These are phyloP conservation scores for Neonectria magnoliae DNA, from an alignment of 2,329 filamentous ascomycete genomes.

Conservation along the genomic window DNA sequence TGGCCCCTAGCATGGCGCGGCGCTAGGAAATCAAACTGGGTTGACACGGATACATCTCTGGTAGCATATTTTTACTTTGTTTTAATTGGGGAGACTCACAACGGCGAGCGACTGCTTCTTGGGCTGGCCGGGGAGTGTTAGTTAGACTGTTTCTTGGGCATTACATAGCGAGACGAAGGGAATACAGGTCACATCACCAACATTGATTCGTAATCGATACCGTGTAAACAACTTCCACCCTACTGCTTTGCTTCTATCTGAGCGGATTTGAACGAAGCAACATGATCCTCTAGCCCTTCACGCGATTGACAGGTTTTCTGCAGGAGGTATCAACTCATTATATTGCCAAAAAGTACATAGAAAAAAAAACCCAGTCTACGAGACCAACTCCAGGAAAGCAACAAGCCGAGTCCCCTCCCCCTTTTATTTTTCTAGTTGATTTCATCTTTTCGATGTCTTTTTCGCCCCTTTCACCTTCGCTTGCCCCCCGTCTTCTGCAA, in stretches of 20 bases:
- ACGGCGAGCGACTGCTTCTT: slow-evolving; percentile 5
- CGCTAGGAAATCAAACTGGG: slow-evolving; percentile 34
- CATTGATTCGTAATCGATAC: not conserved
- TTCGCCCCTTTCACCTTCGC: slow-evolving; percentile 32
- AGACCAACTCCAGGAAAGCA: slow-evolving; percentile 42
- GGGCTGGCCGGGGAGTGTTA: slow-evolving; percentile 3
- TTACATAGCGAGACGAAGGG: slow-evolving; percentile 10
- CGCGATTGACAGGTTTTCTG: not conserved
- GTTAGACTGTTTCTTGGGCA: slow-evolving; percentile 11
- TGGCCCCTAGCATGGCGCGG: slow-evolving; percentile 41
- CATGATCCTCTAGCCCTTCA: not conserved
- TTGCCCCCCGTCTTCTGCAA: slow-evolving; percentile 45
- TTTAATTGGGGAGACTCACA: slow-evolving; percentile 22
- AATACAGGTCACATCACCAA: slow-evolving; percentile 8
- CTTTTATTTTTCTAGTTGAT: slow-evolving; percentile 28
- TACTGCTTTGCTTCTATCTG: not conserved
- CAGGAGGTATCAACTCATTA: slow-evolving; percentile 43
- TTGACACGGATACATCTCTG: slow-evolving; percentile 26
- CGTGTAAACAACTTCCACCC: not conserved
- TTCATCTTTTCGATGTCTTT: not conserved
- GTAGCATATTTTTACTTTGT: slow-evolving; percentile 19
- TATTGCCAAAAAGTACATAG: slow-evolving; percentile 41
- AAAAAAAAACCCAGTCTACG: slow-evolving; percentile 41
- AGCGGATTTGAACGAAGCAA: not conserved
- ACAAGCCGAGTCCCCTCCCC: slow-evolving; percentile 27